Percentiles rank a stretch among this genome's conserved stretches.
These are phyloP conservation scores for Candida loeiensis DNA, from an alignment of 805 yeast species.

Conservation along the genomic window DNA sequence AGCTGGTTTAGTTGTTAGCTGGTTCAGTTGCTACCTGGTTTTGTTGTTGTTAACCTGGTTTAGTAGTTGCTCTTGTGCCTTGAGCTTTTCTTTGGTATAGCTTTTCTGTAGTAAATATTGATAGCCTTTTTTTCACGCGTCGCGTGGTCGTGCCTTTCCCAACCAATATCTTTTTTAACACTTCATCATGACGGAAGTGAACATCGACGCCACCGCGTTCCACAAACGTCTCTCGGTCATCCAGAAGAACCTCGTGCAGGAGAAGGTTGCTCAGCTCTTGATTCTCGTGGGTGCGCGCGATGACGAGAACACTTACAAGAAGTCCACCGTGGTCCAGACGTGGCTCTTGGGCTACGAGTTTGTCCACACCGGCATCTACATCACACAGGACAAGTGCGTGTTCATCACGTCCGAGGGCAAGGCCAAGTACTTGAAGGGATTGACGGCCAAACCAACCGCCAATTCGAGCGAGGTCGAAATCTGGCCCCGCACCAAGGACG, in stretches of 20 bases:
- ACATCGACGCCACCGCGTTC: slow-evolving; percentile 50
- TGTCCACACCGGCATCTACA: slow-evolving; percentile 78
- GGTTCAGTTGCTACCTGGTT: too few relatives aligned
- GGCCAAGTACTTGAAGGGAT: slow-evolving; percentile 69
- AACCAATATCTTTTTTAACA: neutral
- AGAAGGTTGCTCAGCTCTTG: slow-evolving; percentile 32
- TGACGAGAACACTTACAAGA: slow-evolving; percentile 85
- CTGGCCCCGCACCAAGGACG: slow-evolving; percentile 78
- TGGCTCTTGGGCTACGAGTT: slow-evolving; percentile 96
- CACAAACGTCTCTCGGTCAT: slow-evolving; percentile 47
- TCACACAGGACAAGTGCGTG: slow-evolving; percentile 56
- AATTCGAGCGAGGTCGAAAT: slow-evolving; percentile 46
- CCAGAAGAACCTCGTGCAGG: slow-evolving; percentile 31
- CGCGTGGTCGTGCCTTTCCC: slow-evolving; percentile 1
- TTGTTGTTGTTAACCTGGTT: too few relatives aligned
- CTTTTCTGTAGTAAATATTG: too few relatives aligned
- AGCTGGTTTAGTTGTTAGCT: too few relatives aligned
- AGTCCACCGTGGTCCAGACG: slow-evolving; percentile 79
- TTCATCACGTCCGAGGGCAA: slow-evolving; percentile 81
- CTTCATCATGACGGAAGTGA: slow-evolving; percentile 52
- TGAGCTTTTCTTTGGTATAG: too few relatives aligned
- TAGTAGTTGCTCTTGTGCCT: too few relatives aligned
- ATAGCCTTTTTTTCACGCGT: neutral
- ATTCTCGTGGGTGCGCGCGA: slow-evolving; percentile 81
- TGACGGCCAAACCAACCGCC: slow-evolving; percentile 42